These are phyloP conservation scores for Apostasia shenzhenica DNA, from an alignment of 106 monocot genomes.

Conservation along the genomic window DNA sequence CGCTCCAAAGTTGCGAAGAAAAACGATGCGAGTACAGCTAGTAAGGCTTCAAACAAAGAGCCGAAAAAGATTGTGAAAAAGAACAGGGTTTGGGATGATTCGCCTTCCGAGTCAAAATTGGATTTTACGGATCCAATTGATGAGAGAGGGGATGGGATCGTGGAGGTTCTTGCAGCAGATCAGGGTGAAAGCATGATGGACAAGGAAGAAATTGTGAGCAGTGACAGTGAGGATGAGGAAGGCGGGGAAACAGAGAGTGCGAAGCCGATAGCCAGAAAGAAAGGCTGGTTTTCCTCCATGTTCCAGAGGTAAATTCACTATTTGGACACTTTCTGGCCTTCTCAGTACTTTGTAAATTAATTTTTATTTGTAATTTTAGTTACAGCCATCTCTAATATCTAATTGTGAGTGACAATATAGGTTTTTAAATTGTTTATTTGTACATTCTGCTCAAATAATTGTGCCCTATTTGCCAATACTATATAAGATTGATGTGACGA, in stretches of 20 bases:
- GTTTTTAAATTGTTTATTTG: no score
- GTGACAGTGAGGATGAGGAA: slow-evolving; percentile 81
- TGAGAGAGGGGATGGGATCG: slow-evolving; percentile 68
- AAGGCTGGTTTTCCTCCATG: slow-evolving; percentile 92
- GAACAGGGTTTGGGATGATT: slow-evolving; percentile 92
- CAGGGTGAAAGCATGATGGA: slow-evolving; percentile 99
- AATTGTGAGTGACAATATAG: no score
- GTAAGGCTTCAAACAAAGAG: slow-evolving; percentile 29
- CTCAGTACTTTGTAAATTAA: no score
- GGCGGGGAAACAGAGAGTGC: slow-evolving; percentile 41
- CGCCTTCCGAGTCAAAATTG: slow-evolving; percentile 46
- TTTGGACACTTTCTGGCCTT: no score
- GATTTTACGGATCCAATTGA: slow-evolving; percentile 78
- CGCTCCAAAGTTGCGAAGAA: slow-evolving; percentile 70
- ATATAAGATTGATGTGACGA: no score
- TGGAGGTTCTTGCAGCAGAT: slow-evolving; percentile 39
- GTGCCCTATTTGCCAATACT: no score
- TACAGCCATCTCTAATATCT: no score
- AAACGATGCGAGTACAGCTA: slow-evolving; percentile 10
- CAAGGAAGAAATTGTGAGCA: slow-evolving; percentile 59
- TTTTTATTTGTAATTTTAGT: no score
- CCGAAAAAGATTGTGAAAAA: slow-evolving; percentile 71
- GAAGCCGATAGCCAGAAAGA: slow-evolving; percentile 52
- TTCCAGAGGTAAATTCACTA: slow-evolving; percentile 58
- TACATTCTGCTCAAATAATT: no score